phyloP scores from a whole-genome alignment of 371 early-diverging fungal genomes.

The Rhizomucor pusillus region DNA sequence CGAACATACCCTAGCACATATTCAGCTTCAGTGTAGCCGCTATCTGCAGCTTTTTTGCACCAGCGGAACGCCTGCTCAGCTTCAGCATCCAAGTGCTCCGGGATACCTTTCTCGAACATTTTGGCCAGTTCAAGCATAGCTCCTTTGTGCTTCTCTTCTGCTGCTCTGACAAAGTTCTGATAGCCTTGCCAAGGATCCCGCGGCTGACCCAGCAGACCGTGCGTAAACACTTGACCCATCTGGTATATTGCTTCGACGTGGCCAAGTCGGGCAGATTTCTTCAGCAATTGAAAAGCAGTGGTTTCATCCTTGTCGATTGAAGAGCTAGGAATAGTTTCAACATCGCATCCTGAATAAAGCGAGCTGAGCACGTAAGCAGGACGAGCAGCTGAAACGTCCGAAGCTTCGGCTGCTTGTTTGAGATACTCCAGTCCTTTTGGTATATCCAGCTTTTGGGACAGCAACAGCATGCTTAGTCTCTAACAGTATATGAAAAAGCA shows the following conservation, averaged over 20 bases:
- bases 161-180: slow-evolving; percentile 32
- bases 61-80: slow-evolving; percentile 33
- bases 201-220: slow-evolving; percentile 14
- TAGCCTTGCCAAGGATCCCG: slow-evolving; percentile 22
- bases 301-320: slow-evolving; percentile 8
- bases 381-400: slow-evolving; percentile 23
- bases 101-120: slow-evolving; percentile 30
- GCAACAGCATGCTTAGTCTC: slow-evolving; percentile 36
- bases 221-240: slow-evolving; percentile 25
- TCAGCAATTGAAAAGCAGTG: slow-evolving; percentile 25
- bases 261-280: slow-evolving; percentile 26
- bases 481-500: neutral
- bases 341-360: slow-evolving; percentile 19
- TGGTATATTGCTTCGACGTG: slow-evolving; percentile 22
- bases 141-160: slow-evolving; percentile 25
- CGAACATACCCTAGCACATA: slow-evolving; percentile 38
- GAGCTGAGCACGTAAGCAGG: slow-evolving; percentile 41
- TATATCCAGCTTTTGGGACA: slow-evolving; percentile 25
- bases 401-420: slow-evolving; percentile 30
- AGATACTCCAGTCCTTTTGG: slow-evolving; percentile 27
- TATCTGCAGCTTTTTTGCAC: slow-evolving; percentile 37
- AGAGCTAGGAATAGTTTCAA: neutral
- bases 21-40: slow-evolving; percentile 32
- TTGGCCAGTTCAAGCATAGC: slow-evolving; percentile 38
- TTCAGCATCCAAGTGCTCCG: slow-evolving; percentile 17